Conservation (phyloP, 352 stramenopile genomes). For the Globisporangium polare region DNA sequence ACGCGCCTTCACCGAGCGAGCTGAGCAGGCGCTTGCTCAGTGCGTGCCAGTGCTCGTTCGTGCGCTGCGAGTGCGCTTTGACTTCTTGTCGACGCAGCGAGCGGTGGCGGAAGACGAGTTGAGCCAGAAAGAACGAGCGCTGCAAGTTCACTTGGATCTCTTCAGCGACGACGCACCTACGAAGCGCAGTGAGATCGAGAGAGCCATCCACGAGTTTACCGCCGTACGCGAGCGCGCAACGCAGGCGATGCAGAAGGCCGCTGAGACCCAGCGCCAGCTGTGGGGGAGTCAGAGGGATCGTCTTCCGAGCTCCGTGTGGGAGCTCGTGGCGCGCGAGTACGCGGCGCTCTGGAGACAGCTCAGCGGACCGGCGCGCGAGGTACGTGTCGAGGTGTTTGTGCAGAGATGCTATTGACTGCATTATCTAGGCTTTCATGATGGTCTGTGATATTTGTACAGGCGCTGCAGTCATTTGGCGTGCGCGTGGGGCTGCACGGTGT, state of each 20-base stretch:
- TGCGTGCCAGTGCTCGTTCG: not conserved
- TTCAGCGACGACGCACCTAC: slow-evolving; percentile 51
- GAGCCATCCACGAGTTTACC: slow-evolving; percentile 49
- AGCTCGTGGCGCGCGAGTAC: slow-evolving; percentile 32
- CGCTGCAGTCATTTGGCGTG: not conserved
- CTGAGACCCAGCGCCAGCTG: slow-evolving; percentile 34
- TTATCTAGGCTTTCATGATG: not conserved
- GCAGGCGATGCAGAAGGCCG: slow-evolving; percentile 47
- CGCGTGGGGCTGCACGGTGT: not conserved
- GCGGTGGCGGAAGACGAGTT: slow-evolving; percentile 34
- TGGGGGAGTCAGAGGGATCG: slow-evolving; percentile 38
- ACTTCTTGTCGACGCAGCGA: slow-evolving; percentile 54
- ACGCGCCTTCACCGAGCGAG: not conserved
- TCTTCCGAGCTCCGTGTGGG: slow-evolving; percentile 25
- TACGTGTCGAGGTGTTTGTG: slow-evolving; percentile 9
- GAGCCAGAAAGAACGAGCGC: slow-evolving; percentile 31
- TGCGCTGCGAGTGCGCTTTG: slow-evolving; percentile 33
- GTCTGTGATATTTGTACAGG: not conserved
- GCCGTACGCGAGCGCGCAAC: slow-evolving; percentile 32
- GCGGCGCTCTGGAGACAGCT: slow-evolving; percentile 34
- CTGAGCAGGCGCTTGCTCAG: not conserved
- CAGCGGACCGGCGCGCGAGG: slow-evolving; percentile 34
- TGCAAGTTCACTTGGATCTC: slow-evolving; percentile 39
- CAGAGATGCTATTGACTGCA: not conserved
- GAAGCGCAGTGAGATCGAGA: slow-evolving; percentile 48